These are phyloP conservation scores for Scleroderma bovista DNA, from an alignment of 768 basidiomycete genomes.

Conservation along the genomic window DNA sequence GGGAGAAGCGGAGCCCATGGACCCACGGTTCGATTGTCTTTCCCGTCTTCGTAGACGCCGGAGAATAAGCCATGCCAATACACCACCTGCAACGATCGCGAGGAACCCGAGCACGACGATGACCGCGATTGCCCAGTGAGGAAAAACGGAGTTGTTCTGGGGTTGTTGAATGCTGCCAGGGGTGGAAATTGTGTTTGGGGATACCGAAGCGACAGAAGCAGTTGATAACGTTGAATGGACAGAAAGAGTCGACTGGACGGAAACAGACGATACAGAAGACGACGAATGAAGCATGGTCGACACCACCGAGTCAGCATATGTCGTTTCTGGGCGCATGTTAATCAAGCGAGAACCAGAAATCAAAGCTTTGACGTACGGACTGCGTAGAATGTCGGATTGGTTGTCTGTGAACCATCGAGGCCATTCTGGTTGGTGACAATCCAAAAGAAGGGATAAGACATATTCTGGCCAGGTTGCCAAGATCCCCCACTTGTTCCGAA, in stretches of 20 bases:
- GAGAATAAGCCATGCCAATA: conserved; percentile 68
- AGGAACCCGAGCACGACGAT: conserved; percentile 83
- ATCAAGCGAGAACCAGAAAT: background rate
- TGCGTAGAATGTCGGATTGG: conserved; percentile 72
- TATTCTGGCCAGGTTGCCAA: conserved; percentile 44
- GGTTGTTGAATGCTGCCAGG: conserved; percentile 44
- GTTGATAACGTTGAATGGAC: conserved; percentile 35
- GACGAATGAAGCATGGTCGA: conserved; percentile 44
- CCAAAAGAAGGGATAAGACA: conserved; percentile 72
- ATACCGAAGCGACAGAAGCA: conserved; percentile 28
- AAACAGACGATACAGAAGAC: conserved; percentile 26
- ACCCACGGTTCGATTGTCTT: conserved; percentile 53
- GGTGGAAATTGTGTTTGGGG: conserved; percentile 12
- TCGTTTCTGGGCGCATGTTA: conserved; percentile 52
- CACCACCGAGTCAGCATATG: conserved; percentile 60
- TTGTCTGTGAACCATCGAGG: conserved; percentile 53
- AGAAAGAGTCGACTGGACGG: conserved; percentile 26
- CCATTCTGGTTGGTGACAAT: conserved; percentile 58
- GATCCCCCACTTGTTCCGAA: conserved; percentile 50
- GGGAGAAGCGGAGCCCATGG: conserved; percentile 74
- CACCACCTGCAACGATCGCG: conserved; percentile 64
- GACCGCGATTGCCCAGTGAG: conserved; percentile 89
- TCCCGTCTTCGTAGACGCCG: conserved; percentile 57
- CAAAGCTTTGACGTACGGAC: conserved; percentile 58
- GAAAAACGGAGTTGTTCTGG: conserved; percentile 44